Percentiles rank a stretch among this genome's conserved stretches.
Conservation (phyloP, 1,284 basidiomycete species). For the Moniliophthora roreri region DNA sequence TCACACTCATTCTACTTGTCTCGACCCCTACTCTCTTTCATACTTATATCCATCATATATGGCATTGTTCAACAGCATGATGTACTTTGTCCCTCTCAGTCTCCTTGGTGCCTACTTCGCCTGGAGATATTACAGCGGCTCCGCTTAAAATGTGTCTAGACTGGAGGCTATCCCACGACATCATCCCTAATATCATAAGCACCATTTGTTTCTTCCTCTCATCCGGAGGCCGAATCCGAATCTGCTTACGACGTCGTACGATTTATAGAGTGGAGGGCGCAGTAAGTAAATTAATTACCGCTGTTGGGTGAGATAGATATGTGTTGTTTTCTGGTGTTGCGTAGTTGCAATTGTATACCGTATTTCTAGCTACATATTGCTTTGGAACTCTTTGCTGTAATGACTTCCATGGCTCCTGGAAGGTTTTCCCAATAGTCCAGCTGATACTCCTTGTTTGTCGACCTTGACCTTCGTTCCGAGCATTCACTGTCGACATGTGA, state of each 20-base stretch:
- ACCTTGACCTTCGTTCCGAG: too few relatives aligned
- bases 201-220: background rate
- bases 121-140: conserved; percentile 68
- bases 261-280: too few relatives aligned
- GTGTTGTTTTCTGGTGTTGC: too few relatives aligned
- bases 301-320: too few relatives aligned
- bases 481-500: too few relatives aligned
- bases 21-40: conserved; percentile 7
- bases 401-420: too few relatives aligned
- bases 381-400: too few relatives aligned
- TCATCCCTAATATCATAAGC: background rate
- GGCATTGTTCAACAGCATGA: conserved; percentile 43
- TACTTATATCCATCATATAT: conserved; percentile 8
- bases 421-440: too few relatives aligned
- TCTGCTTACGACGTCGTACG: background rate
- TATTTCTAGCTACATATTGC: too few relatives aligned
- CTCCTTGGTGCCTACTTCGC: conserved; percentile 80
- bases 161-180: background rate
- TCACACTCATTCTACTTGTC: background rate
- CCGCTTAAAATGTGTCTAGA: conserved; percentile 31
- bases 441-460: too few relatives aligned
- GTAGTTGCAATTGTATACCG: too few relatives aligned
- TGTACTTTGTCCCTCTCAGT: conserved; percentile 79
- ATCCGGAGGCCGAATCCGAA: background rate
- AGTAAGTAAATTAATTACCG: too few relatives aligned